phyloP scores from a whole-genome alignment of 441 rosid genomes.

The Brassica balearica region DNA sequence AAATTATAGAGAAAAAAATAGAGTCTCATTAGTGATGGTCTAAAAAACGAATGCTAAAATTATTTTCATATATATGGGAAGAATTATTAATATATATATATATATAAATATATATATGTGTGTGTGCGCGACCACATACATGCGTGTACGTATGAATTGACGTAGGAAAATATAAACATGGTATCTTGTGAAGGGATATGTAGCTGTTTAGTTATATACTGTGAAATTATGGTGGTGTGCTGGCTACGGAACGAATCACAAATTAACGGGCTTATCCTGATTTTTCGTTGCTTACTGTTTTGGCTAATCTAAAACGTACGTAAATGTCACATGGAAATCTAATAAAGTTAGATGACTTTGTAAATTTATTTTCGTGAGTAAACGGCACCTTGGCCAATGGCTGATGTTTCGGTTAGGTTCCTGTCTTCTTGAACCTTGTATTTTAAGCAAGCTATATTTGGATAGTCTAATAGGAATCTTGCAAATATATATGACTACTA shows the following conservation, averaged over 20 bases:
- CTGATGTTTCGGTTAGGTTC: not conserved
- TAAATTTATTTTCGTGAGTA: not conserved
- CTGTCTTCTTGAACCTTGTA: not conserved
- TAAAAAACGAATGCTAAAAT: not conserved
- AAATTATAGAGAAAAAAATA: too few relatives aligned
- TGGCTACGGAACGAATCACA: slow-evolving; percentile 21
- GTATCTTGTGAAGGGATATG: not conserved
- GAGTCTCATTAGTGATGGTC: too few relatives aligned
- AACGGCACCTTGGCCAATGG: slow-evolving; percentile 5
- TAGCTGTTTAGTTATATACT: not conserved
- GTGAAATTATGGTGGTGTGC: slow-evolving; percentile 6
- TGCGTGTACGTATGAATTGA: not conserved
- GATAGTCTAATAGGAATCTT: not conserved
- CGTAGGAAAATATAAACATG: not conserved
- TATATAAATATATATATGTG: not conserved
- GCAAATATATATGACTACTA: not conserved
- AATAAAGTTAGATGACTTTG: not conserved
- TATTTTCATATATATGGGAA: not conserved
- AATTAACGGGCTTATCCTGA: slow-evolving; percentile 19
- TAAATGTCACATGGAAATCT: slow-evolving; percentile 19
- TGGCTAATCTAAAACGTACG: not conserved
- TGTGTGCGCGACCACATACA: not conserved
- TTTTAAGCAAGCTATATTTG: not conserved
- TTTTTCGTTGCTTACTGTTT: slow-evolving; percentile 23
- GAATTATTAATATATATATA: not conserved